Evolutionary conservation across 306 rosid species (phyloP), one percentile per base, ranked within the genome.

Genomic region (Quercus suber): DNA sequence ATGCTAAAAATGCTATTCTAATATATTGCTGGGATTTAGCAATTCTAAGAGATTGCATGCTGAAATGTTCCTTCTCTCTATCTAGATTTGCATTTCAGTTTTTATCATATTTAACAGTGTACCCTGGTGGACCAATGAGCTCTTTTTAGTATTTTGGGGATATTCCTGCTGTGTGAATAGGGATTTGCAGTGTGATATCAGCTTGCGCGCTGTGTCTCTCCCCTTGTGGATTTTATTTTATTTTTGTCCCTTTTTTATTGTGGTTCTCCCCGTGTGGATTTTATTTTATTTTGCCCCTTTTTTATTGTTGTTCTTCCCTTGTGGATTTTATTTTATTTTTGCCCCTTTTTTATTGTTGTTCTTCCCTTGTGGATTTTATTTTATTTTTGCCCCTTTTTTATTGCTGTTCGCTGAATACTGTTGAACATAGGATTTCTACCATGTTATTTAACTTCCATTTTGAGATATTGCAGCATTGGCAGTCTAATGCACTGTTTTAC

Each of bases 101-200:
- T 74, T 85, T 89, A 88, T 82, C 52, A 86, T 88, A 82, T 80
- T 37, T 63, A 60, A 73, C 79, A 76, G 23, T 86, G 68, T 64
- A 79, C 74, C 45, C 45, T 69, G 53, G 85, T 74, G 73, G 79
- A 74, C 89, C 71, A 76, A 73, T 59, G 77, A 81, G 76, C 89
- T 86, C 80, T 41, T 31, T 55, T 8, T 10, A 77, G 67, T 78
- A 20, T 31, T 33, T 18, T 65, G 51, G 71, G 71, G 71, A 31
- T 10, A 64, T 31, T 30, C 71, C 35, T 7, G 49, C 3, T 65
- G 23, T 19, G 25, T 65, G 53, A 49, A 49, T 59, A 4, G 65
- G 12, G 30, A 21, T 59, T 49, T 59, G 15, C 65, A 11, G 31
- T 59, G 30, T 59, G 65, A 4, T 23, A 59, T 59, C 65, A 20